These are phyloP conservation scores for Tephrocybe sp. DNA, from an alignment of 768 basidiomycete species.

Conservation along the genomic window DNA sequence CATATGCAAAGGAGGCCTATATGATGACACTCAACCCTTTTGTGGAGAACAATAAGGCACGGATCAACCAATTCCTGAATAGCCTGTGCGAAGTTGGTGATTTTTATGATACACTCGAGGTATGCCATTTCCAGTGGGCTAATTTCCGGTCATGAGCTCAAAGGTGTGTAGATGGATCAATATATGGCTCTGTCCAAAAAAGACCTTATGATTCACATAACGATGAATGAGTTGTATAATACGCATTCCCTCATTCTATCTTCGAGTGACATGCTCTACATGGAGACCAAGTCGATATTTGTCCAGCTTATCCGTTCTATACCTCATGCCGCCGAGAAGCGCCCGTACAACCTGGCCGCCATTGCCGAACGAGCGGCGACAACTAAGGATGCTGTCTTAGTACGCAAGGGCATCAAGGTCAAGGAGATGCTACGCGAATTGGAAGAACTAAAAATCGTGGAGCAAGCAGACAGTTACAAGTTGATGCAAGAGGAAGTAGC, in stretches of 20 bases:
- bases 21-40: conserved; percentile 99
- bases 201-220: conserved; percentile 97
- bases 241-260: conserved; percentile 95
- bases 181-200: conserved; percentile 99
- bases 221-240: conserved; percentile 98
- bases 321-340: conserved; percentile 77
- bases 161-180: conserved; percentile 85
- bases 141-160: not conserved
- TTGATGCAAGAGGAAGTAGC: conserved; percentile 98
- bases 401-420: conserved; percentile 97
- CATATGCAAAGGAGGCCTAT: conserved; percentile 95
- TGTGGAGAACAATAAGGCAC: conserved; percentile 96
- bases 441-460: conserved; percentile 86
- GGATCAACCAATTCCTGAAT: conserved; percentile 97
- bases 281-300: conserved; percentile 99
- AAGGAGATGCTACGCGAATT: conserved; percentile 98
- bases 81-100: conserved; percentile 97
- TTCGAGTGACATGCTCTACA: conserved; percentile 97
- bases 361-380: conserved; percentile 96
- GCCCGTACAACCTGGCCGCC: conserved; percentile 82
- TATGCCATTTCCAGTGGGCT: conserved; percentile 28
- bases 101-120: conserved; percentile 98
- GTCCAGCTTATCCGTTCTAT: conserved; percentile 96
- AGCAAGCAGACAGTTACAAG: conserved; percentile 77
- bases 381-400: conserved; percentile 93